These are phyloP conservation scores for Colletotrichum eleusines DNA, from an alignment of 2,329 filamentous ascomycete genomes.

Conservation along the genomic window DNA sequence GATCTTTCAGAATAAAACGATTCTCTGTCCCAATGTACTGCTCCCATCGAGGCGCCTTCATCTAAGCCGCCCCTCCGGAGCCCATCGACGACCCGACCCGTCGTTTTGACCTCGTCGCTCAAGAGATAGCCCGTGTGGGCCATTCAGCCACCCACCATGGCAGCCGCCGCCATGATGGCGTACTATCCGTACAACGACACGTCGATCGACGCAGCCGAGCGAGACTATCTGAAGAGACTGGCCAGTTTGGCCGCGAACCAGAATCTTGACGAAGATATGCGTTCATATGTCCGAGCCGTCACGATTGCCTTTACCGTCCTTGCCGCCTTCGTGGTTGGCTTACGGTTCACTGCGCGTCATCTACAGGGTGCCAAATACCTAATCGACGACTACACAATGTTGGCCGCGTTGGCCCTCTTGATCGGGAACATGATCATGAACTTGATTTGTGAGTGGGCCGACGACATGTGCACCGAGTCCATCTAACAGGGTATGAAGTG, in stretches of 20 bases:
- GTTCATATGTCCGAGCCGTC: constrained; percentile 28
- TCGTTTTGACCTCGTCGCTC: constrained; percentile 2
- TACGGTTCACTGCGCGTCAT: constrained; percentile 33
- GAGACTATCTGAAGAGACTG: constrained; percentile 35
- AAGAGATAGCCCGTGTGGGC: constrained; percentile 31
- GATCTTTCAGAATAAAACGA: constrained; percentile 22
- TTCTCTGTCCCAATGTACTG: constrained; percentile 27
- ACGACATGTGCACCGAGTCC: fast-evolving
- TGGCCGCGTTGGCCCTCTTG: constrained; percentile 20
- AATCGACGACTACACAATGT: constrained; percentile 37
- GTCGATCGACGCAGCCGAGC: constrained; percentile 26
- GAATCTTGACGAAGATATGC: constrained; percentile 30
- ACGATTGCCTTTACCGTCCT: constrained; percentile 37
- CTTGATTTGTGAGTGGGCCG: constrained; percentile 18
- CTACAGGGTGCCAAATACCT: constrained; percentile 33
- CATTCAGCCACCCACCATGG: constrained; percentile 25
- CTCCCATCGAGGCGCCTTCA: background rate
- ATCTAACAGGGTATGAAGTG: constrained; percentile 14
- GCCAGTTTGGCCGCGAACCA: constrained; percentile 31
- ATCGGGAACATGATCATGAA: constrained; percentile 38
- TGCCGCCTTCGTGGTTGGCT: constrained; percentile 29
- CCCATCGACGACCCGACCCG: constrained; percentile 12
- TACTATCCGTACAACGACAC: constrained; percentile 34
- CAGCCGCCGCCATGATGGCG: constrained; percentile 18
- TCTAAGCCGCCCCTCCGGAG: constrained; percentile 13